These are phyloP conservation scores for Curvularia spicifera DNA, from an alignment of 2,329 filamentous ascomycete species.

Conservation along the genomic window DNA sequence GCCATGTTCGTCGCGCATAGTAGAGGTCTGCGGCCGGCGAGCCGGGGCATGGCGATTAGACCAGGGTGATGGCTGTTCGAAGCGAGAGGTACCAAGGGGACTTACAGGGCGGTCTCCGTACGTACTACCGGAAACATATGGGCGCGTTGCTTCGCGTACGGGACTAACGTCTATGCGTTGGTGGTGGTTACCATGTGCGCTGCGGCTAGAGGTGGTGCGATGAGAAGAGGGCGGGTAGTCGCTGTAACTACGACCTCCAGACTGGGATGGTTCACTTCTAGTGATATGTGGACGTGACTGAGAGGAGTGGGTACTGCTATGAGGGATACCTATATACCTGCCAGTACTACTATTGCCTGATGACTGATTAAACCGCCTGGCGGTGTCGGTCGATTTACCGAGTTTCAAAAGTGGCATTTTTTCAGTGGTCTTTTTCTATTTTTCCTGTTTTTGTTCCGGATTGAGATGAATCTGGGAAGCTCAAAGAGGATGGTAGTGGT, in stretches of 20 bases:
- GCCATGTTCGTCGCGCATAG: not conserved
- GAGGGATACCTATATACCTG: not conserved
- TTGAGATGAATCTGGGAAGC: not conserved
- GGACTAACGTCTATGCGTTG: not conserved
- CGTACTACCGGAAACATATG: not conserved
- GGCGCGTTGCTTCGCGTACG: not conserved
- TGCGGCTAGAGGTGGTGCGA: not conserved
- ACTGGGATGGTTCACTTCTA: not conserved
- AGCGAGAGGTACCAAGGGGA: conserved; percentile 3
- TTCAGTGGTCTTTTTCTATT: not conserved
- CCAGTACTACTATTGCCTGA: not conserved
- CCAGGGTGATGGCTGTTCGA: not conserved
- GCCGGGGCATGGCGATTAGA: not conserved
- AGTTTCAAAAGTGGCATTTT: not conserved
- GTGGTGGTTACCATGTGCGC: not conserved
- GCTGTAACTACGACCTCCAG: not conserved
- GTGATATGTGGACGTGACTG: not conserved
- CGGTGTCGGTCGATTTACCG: not conserved
- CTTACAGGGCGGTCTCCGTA: not conserved
- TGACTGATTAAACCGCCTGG: not conserved
- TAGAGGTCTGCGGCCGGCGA: not conserved
- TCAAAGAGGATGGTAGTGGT: not conserved
- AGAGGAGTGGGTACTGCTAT: not conserved
- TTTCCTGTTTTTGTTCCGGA: not conserved
- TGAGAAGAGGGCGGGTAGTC: not conserved